Conservation (phyloP, 2,329 filamentous ascomycete genomes). For the Monosporascus sp. region DNA sequence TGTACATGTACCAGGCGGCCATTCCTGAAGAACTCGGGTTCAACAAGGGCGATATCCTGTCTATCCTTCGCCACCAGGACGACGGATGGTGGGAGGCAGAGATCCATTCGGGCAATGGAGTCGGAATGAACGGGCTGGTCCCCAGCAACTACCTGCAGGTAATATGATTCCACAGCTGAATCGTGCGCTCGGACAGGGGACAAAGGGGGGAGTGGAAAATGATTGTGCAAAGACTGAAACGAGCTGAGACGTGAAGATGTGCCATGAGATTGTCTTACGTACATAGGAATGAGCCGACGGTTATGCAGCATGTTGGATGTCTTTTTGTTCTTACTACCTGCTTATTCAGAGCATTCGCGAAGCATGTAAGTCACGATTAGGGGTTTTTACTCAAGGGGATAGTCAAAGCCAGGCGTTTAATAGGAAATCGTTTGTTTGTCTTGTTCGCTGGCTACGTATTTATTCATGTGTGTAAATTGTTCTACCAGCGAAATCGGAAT, state of each 20-base stretch:
- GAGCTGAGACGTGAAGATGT: conserved; percentile 1
- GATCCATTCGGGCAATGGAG: conserved; percentile 62
- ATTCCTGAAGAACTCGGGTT: conserved; percentile 95
- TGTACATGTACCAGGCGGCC: conserved; percentile 91
- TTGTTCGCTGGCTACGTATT: no score
- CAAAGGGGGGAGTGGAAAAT: neutral
- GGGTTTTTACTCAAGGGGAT: no score
- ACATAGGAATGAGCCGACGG: conserved; percentile 6
- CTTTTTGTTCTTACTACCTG: conserved; percentile 4
- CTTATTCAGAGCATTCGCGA: neutral
- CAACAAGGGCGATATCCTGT: conserved; percentile 83
- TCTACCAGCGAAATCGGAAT: neutral
- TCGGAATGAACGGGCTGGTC: conserved; percentile 54
- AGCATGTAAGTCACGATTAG: conserved; percentile 2
- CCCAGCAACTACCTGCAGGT: conserved; percentile 64
- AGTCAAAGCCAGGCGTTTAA: no score
- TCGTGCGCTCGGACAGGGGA: neutral
- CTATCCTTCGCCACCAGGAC: conserved; percentile 85
- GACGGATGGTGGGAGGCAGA: conserved; percentile 99
- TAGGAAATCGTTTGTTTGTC: no score
- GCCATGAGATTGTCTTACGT: conserved; percentile 6
- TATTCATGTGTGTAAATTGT: neutral
- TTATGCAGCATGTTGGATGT: conserved; percentile 1
- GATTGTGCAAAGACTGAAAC: neutral
- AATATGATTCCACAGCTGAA: conserved; percentile 27